Evolutionary conservation across 768 basidiomycete species (phyloP).

Genomic region (Pulveroboletus sp.): DNA sequence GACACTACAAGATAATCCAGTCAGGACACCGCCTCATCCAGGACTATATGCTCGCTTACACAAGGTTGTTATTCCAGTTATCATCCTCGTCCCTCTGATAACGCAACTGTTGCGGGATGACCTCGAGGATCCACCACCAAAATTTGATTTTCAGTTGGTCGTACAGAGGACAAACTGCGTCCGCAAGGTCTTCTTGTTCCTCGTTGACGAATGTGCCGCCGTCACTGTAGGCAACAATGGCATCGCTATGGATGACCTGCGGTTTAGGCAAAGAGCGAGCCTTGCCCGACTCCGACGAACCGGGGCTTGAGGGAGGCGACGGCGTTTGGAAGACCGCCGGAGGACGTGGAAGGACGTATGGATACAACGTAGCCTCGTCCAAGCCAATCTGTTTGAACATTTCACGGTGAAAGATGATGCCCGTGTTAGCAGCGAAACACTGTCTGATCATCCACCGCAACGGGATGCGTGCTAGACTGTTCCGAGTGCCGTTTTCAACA

Average conservation of each 20-base stretch:
- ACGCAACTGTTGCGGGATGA: constrained; percentile 37
- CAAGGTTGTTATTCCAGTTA: constrained; percentile 9
- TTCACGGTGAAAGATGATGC: constrained; percentile 55
- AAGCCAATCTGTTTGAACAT: constrained; percentile 44
- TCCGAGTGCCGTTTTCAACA: constrained; percentile 51
- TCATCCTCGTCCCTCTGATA: constrained; percentile 26
- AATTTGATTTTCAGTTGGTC: constrained; percentile 53
- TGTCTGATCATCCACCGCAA: constrained; percentile 79
- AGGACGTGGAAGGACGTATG: constrained; percentile 40
- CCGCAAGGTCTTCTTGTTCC: constrained; percentile 62
- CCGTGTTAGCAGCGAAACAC: constrained; percentile 52
- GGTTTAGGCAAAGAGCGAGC: constrained; percentile 12
- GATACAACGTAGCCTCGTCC: constrained; percentile 47
- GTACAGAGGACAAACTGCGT: constrained; percentile 49
- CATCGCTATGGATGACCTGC: constrained; percentile 10
- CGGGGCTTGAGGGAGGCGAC: constrained; percentile 8
- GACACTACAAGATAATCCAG: constrained; percentile 6
- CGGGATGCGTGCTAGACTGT: constrained; percentile 66
- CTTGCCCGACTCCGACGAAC: constrained; percentile 12
- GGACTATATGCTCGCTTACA: constrained; percentile 11
- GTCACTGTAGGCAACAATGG: constrained; percentile 17
- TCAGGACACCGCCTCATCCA: not conserved
- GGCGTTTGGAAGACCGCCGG: constrained; percentile 33
- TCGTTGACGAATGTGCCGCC: constrained; percentile 36
- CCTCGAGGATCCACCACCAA: constrained; percentile 69